Conservation (phyloP, 805 yeast genomes). For the Metschnikowia corniflorae region DNA sequence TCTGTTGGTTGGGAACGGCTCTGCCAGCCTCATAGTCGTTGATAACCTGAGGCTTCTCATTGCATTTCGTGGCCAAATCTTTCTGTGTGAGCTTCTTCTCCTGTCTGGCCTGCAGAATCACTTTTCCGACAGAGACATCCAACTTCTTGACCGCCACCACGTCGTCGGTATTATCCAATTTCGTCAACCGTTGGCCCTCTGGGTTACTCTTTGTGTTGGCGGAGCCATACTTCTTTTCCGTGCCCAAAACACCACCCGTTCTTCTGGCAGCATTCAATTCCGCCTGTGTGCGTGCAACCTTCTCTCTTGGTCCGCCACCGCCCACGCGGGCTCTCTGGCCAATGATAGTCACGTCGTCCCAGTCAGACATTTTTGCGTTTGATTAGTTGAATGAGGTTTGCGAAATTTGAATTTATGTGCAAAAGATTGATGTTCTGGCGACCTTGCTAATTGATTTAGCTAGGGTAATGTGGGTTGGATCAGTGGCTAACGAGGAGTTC, state of each 20-base stretch:
- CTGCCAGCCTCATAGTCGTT: slow-evolving; percentile 97
- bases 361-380: slow-evolving; percentile 76
- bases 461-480: background rate
- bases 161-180: slow-evolving; percentile 89
- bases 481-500: too few relatives aligned
- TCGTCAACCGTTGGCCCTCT: slow-evolving; percentile 94
- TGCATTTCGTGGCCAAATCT: slow-evolving; percentile 91
- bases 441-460: too few relatives aligned
- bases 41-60: slow-evolving; percentile 92
- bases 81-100: slow-evolving; percentile 90
- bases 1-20: slow-evolving; percentile 94
- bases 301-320: slow-evolving; percentile 81
- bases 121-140: slow-evolving; percentile 80
- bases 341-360: slow-evolving; percentile 89
- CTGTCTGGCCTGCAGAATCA: slow-evolving; percentile 79
- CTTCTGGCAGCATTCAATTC: slow-evolving; percentile 93
- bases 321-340: slow-evolving; percentile 89
- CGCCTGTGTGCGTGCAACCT: slow-evolving; percentile 72
- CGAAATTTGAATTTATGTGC: background rate
- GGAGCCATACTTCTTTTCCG: slow-evolving; percentile 85
- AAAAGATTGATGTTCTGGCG: too few relatives aligned
- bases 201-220: slow-evolving; percentile 61
- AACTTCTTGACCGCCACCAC: slow-evolving; percentile 90
- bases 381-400: background rate
- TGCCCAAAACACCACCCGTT: slow-evolving; percentile 81